Conservation (phyloP, 305 asterid species). For the Lippia alba region DNA sequence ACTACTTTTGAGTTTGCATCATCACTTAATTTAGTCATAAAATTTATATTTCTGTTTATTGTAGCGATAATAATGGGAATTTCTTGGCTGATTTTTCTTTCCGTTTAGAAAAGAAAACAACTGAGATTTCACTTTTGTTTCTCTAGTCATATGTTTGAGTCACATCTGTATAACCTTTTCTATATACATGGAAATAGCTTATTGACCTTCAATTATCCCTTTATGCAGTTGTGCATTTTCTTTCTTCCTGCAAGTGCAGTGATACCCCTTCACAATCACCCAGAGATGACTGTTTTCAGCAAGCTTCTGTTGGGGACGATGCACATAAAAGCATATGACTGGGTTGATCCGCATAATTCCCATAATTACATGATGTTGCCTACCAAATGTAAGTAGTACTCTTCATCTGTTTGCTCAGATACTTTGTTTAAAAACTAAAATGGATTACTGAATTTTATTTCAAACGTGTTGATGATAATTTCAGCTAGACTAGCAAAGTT, state of each 20-base stretch:
- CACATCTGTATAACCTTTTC: background rate
- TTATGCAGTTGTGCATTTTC: constrained; percentile 75
- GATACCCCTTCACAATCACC: constrained; percentile 97
- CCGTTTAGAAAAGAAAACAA: too few species aligned
- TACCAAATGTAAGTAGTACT: constrained; percentile 38
- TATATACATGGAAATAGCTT: background rate
- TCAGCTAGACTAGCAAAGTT: constrained; percentile 66
- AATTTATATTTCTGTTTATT: too few species aligned
- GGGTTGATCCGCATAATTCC: constrained; percentile 48
- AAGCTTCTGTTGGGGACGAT: constrained; percentile 85
- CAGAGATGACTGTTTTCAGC: constrained; percentile 93
- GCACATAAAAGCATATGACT: constrained; percentile 92
- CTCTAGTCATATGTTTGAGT: background rate
- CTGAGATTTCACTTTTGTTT: background rate
- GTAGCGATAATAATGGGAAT: too few species aligned
- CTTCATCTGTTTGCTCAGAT: background rate
- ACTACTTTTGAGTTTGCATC: too few species aligned
- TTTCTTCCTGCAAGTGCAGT: constrained; percentile 75
- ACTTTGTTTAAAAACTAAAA: background rate
- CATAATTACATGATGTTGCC: constrained; percentile 20
- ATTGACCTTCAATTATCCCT: constrained; percentile 7
- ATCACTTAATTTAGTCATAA: too few species aligned
- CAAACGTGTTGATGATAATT: constrained; percentile 23
- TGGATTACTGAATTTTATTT: background rate
- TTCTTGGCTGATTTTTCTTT: too few species aligned